These are phyloP conservation scores for Bipolaris sorokiniana DNA, from an alignment of 2,329 filamentous ascomycete genomes.

Conservation along the genomic window DNA sequence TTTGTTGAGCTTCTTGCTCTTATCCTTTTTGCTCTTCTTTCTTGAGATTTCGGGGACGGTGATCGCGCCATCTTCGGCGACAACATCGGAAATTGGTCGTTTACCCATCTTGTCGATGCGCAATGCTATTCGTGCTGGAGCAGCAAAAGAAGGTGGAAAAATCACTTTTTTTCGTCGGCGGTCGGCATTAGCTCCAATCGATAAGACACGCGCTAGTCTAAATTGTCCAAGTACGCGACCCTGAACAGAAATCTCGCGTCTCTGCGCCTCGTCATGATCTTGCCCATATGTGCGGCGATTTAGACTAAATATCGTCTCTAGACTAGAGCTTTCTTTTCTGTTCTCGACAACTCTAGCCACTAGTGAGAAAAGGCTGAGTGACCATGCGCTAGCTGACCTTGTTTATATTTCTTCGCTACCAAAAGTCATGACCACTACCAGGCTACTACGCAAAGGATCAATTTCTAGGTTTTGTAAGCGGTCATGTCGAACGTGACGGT, in stretches of 20 bases:
- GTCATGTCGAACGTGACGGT: slow-evolving; percentile 46
- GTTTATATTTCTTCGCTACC: neutral
- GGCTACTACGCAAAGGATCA: neutral
- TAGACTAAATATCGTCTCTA: neutral
- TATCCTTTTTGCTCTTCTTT: slow-evolving; percentile 50
- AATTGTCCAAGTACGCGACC: slow-evolving; percentile 5
- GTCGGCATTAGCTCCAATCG: slow-evolving; percentile 23
- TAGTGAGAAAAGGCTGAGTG: neutral
- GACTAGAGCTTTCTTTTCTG: neutral
- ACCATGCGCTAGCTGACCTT: slow-evolving; percentile 5
- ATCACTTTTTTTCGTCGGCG: slow-evolving; percentile 25
- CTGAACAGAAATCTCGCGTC: slow-evolving; percentile 7
- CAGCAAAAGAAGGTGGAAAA: slow-evolving; percentile 16
- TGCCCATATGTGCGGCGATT: neutral
- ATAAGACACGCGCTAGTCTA: slow-evolving; percentile 21
- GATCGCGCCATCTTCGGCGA: slow-evolving; percentile 33
- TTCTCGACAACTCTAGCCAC: neutral
- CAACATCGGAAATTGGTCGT: slow-evolving; percentile 43
- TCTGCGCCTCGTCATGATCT: neutral
- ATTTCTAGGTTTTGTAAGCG: slow-evolving; percentile 2
- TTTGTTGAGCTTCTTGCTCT: slow-evolving; percentile 39
- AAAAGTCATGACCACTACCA: slow-evolving; percentile 11
- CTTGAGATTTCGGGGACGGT: slow-evolving; percentile 34
- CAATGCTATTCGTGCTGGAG: slow-evolving; percentile 4
- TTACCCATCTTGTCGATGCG: slow-evolving; percentile 42